Evolutionary conservation across 768 basidiomycete species (phyloP), one percentile per base, ranked within the genome.

Genomic region (Lentinula aciculospora): DNA sequence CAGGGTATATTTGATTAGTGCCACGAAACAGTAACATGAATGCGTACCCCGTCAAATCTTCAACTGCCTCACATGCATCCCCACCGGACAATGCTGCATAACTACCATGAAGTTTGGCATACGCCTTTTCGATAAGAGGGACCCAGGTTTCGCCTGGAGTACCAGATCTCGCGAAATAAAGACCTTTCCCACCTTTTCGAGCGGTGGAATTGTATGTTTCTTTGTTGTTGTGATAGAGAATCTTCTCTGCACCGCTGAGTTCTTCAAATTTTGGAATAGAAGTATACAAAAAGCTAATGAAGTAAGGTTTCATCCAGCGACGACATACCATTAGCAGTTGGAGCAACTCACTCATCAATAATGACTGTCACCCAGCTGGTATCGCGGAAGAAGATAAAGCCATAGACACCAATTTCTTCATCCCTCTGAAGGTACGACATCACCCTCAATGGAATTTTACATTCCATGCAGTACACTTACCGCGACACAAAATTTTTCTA

Each of bases 381-480:
- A 63, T 83, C 81, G 2, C 80, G 69, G 65, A 76, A 81, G 66
- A 84, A 83, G 48, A 83, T 74, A 64, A 81, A 84, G 1, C 82
- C 82, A 60, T 83, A 84, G 4, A 84, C 74, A 2, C 81, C 81
- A 28, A 81, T 76, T 61, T 75, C 57, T 62, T 81, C 78, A 59
- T 82, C 77, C 12, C 76, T 70, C 78, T 81, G 57, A 3, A 60
- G 25, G 27, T 45, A 19, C 21, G 15, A 9, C 8, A 58, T 46
- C 9, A 49, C 32, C 19, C 39, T 15, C 60, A 19, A 15, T n/a
- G 29, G 40, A 27, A 4, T 29, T 29, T 29, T 28, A 29, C 25
- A 13, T n/a, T 28, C 9, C 7, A 1, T 5, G n/a, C 21, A n/a
- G 6, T 19, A 42, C 19, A 67, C 75, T 60, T 56, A 77, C 75